Evolutionary conservation across 495 filamentous ascomycete genomes (phyloP), one percentile per base, ranked within the genome.

Genomic region (Clavariopsis aquatica): DNA sequence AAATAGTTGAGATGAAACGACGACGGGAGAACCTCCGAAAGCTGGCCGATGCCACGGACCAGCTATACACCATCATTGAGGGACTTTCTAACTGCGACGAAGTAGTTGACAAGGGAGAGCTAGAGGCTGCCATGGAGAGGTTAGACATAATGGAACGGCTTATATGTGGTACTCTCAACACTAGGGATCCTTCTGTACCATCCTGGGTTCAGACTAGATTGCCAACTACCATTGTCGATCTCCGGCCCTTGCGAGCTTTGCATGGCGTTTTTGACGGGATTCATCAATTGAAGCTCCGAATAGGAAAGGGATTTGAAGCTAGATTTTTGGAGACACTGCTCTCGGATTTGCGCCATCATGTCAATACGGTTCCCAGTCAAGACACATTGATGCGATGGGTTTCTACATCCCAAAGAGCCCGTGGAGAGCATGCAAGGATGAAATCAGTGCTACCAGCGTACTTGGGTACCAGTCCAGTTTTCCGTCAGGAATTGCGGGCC

Each of bases 241-340:
- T 99, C 7, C 81, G 93, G 58, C 82, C 84, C 12, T 83, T 95
- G 27, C 87, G 86, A 54, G 93, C 92, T 1, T 79, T 98, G 13
- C 87, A 93, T 69, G 89, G 92, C 3, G 85, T 96, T 15, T 86
- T 84, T 36, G 81, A 84, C 49, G 92, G 95, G 46, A 79, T 99
- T 15, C 80, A 83, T 17, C 84, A 86, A 17, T 75, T 99, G 38
- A 86, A 89, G 52, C 82, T 84, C 62, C 86, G 89, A 5, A 90
- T 98, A 60, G 94, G 95, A 19, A 92, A 89, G 70, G 87, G 85
- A 0, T 97, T 93, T 72, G 94, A 97, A 72, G 76, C 83, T 12
- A 85, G 87, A 20, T 96, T 98, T 70, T 78, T 96, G 53, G 83
- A 88, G 62, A 83, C 88, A 36, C 81, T 99, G 13, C 77, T 98